Conservation (phyloP, 768 basidiomycete species). For the Amanita fuliginea region DNA sequence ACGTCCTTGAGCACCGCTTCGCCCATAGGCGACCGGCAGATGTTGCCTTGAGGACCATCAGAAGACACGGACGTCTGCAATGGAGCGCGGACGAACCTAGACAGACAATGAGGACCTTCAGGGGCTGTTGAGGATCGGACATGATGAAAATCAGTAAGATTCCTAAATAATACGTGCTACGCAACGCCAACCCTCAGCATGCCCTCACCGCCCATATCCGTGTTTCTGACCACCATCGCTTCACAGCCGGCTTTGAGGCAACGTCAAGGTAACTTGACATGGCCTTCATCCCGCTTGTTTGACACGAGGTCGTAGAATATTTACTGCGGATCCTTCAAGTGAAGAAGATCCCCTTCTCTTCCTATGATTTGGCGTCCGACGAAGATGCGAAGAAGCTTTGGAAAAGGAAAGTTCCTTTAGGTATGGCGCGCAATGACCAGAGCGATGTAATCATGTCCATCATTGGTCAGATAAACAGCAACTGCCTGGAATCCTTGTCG, state of each 20-base stretch:
- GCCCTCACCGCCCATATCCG: conserved; percentile 75
- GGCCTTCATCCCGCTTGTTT: not conserved
- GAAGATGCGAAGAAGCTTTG: conserved; percentile 70
- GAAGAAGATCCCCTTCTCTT: conserved; percentile 74
- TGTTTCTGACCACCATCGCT: conserved; percentile 84
- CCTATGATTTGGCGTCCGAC: conserved; percentile 81
- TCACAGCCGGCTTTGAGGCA: conserved; percentile 69
- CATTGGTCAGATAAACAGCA: conserved; percentile 60
- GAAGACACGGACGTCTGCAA: not conserved
- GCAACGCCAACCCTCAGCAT: conserved; percentile 20
- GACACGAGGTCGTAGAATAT: conserved; percentile 44
- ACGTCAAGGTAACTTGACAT: conserved; percentile 51
- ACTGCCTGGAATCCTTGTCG: conserved; percentile 75
- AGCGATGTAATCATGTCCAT: not conserved
- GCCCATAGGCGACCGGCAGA: conserved; percentile 88
- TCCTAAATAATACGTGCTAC: conserved; percentile 1
- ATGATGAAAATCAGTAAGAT: conserved; percentile 7
- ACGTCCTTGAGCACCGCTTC: conserved; percentile 74
- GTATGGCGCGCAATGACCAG: conserved; percentile 21
- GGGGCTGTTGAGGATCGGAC: conserved; percentile 13
- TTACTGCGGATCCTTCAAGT: conserved; percentile 73
- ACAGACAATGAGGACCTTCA: conserved; percentile 67
- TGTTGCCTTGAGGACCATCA: conserved; percentile 45
- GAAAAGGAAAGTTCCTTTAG: conserved; percentile 69
- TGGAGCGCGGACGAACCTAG: conserved; percentile 26